phyloP scores from a whole-genome alignment of 768 basidiomycete species.

The Suillus paluster region DNA sequence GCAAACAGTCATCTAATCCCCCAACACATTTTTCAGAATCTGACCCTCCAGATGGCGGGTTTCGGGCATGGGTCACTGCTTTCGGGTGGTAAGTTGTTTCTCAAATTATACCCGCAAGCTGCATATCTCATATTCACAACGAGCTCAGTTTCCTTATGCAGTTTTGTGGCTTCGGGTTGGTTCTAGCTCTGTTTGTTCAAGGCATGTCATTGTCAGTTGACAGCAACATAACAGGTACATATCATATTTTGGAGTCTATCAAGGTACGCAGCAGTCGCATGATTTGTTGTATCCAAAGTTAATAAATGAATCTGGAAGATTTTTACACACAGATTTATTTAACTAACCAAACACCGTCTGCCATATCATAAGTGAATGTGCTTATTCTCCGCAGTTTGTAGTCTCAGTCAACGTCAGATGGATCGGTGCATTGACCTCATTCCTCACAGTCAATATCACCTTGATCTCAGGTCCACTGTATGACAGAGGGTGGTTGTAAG shows the following conservation, averaged over 20 bases:
- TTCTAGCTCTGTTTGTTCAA: background rate
- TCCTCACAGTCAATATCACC: slow-evolving; percentile 41
- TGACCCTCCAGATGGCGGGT: slow-evolving; percentile 13
- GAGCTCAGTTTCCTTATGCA: slow-evolving; percentile 27
- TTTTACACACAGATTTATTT: slow-evolving; percentile 36
- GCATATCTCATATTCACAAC: background rate
- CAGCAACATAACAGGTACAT: slow-evolving; percentile 19
- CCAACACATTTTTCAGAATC: background rate
- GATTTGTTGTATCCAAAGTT: background rate
- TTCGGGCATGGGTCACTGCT: slow-evolving; percentile 17
- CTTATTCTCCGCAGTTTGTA: slow-evolving; percentile 29
- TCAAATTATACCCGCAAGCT: background rate
- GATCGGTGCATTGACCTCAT: slow-evolving; percentile 49
- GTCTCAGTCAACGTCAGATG: slow-evolving; percentile 30
- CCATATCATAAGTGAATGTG: slow-evolving; percentile 29
- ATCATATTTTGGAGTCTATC: slow-evolving; percentile 37
- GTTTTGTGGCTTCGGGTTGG: slow-evolving; percentile 32
- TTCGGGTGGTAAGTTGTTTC: slow-evolving; percentile 11
- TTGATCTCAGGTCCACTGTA: slow-evolving; percentile 46
- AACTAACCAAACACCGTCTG: slow-evolving; percentile 27
- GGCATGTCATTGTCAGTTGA: too few species aligned
- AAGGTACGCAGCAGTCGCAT: slow-evolving; percentile 21
- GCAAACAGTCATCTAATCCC: background rate
- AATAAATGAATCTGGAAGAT: slow-evolving; percentile 28
- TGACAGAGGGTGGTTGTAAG: slow-evolving; percentile 51